phyloP scores from a whole-genome alignment of 2,329 filamentous ascomycete genomes.

The Aspergillus fischeri region DNA sequence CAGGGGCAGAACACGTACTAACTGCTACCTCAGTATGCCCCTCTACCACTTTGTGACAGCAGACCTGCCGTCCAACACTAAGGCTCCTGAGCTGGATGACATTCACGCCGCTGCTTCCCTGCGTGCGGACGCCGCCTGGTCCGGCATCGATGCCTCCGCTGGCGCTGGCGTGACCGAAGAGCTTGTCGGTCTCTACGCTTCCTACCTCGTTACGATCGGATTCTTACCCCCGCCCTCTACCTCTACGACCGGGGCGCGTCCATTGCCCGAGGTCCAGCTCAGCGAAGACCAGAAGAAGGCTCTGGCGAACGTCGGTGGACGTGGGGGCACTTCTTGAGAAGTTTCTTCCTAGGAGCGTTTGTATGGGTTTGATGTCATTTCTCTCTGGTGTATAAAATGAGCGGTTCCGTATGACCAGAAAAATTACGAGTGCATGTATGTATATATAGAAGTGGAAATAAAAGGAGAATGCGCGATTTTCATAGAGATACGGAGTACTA shows the following conservation, averaged over 20 bases:
- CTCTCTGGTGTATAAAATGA: neutral
- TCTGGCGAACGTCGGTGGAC: constrained; percentile 50
- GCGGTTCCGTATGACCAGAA: neutral
- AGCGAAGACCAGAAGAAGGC: constrained; percentile 47
- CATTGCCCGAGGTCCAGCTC: constrained; percentile 45
- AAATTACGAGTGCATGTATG: neutral
- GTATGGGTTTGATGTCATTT: neutral
- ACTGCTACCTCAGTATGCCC: constrained; percentile 50
- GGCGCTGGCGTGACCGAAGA: constrained; percentile 57
- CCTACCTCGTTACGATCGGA: constrained; percentile 59
- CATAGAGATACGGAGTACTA: neutral
- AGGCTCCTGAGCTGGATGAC: constrained; percentile 72
- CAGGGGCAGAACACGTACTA: neutral
- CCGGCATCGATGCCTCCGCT: constrained; percentile 54
- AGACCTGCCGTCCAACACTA: constrained; percentile 65
- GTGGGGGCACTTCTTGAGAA: constrained; percentile 38
- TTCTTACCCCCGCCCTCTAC: constrained; percentile 51
- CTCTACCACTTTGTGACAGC: constrained; percentile 70
- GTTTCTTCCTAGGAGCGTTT: neutral
- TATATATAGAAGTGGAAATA: constrained; percentile 4
- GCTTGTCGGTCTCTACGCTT: constrained; percentile 60
- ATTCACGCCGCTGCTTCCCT: constrained; percentile 63
- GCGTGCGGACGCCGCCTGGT: constrained; percentile 57
- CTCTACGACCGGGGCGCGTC: constrained; percentile 15
- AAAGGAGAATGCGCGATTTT: neutral